These are phyloP conservation scores for Globisporangium emineosum DNA, from an alignment of 352 stramenopile species.

Conservation along the genomic window DNA sequence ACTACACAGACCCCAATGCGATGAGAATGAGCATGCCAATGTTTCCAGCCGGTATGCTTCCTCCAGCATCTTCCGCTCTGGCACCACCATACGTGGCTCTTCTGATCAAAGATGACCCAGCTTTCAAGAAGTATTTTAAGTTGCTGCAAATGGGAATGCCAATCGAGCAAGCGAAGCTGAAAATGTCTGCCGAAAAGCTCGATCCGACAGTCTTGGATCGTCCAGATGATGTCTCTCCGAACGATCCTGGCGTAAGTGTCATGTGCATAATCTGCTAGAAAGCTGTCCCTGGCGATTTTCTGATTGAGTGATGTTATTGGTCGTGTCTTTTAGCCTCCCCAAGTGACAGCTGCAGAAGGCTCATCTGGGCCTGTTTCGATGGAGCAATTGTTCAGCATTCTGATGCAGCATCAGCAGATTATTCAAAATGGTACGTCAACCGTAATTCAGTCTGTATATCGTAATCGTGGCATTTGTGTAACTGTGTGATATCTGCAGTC, in stretches of 20 bases:
- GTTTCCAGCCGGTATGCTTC: slow-evolving; percentile 24
- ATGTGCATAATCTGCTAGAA: not conserved
- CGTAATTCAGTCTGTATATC: not conserved
- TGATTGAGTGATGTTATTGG: slow-evolving; percentile 2
- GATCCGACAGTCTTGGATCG: slow-evolving; percentile 62
- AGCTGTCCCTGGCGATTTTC: not conserved
- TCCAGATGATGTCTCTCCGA: slow-evolving; percentile 74
- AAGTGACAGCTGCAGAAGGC: slow-evolving; percentile 16
- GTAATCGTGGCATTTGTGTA: not conserved
- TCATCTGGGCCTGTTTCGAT: slow-evolving; percentile 64
- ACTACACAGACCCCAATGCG: slow-evolving; percentile 3
- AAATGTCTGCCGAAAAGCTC: slow-evolving; percentile 71
- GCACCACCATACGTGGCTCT: slow-evolving; percentile 57
- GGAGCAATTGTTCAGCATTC: slow-evolving; percentile 83
- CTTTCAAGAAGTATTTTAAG: slow-evolving; percentile 84
- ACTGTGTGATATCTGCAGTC: slow-evolving; percentile 23
- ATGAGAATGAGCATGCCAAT: slow-evolving; percentile 28
- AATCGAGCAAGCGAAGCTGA: slow-evolving; percentile 76
- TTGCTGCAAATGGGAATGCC: slow-evolving; percentile 80
- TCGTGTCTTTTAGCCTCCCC: slow-evolving; percentile 33
- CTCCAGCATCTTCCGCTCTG: slow-evolving; percentile 8
- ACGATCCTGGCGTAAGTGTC: slow-evolving; percentile 66
- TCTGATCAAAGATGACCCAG: slow-evolving; percentile 70
- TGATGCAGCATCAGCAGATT: slow-evolving; percentile 88
- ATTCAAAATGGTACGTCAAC: slow-evolving; percentile 67